phyloP scores from a whole-genome alignment of 2,329 filamentous ascomycete species.

The Cyphellophora attinorum region DNA sequence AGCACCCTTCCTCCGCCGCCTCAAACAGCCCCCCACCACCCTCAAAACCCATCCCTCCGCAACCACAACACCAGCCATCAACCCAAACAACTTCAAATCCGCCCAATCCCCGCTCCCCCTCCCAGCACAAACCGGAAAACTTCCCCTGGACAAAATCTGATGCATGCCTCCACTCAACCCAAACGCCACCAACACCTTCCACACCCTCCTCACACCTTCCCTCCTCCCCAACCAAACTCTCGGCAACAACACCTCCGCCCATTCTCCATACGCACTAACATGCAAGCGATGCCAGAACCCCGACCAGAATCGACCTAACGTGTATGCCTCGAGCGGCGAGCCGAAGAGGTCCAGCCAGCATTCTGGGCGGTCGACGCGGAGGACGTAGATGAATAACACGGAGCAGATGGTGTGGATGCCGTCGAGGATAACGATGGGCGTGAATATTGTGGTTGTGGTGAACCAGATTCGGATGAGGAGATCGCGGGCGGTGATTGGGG shows the following conservation, averaged over 20 bases:
- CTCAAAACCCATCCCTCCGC: neutral
- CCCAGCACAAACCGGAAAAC: slow-evolving; percentile 1
- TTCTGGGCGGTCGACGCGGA: slow-evolving; percentile 1
- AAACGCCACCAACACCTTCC: too few species aligned
- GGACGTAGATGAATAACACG: slow-evolving; percentile 5
- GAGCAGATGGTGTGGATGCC: neutral
- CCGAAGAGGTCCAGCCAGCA: slow-evolving; percentile 6
- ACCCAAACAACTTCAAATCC: slow-evolving; percentile 2
- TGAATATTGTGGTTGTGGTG: slow-evolving; percentile 3
- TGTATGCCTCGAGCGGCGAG: slow-evolving; percentile 3
- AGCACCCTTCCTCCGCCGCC: neutral
- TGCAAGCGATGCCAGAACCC: slow-evolving; percentile 4
- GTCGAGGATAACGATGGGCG: slow-evolving; percentile 3
- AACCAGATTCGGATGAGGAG: slow-evolving; percentile 2
- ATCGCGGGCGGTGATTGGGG: slow-evolving; percentile 1
- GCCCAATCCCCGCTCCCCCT: neutral
- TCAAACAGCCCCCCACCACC: too few species aligned
- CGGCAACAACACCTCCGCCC: neutral
- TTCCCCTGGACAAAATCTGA: neutral
- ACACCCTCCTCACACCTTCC: too few species aligned
- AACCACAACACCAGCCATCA: slow-evolving; percentile 1
- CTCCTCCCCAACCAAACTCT: slow-evolving; percentile 1
- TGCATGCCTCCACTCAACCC: too few species aligned
- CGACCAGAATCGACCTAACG: slow-evolving; percentile 5
- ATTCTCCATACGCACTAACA: slow-evolving; percentile 1